Percentiles rank a stretch among this genome's conserved stretches.
Conservation (phyloP, 441 rosid species). For the Cnidoscolus chayamansa region DNA sequence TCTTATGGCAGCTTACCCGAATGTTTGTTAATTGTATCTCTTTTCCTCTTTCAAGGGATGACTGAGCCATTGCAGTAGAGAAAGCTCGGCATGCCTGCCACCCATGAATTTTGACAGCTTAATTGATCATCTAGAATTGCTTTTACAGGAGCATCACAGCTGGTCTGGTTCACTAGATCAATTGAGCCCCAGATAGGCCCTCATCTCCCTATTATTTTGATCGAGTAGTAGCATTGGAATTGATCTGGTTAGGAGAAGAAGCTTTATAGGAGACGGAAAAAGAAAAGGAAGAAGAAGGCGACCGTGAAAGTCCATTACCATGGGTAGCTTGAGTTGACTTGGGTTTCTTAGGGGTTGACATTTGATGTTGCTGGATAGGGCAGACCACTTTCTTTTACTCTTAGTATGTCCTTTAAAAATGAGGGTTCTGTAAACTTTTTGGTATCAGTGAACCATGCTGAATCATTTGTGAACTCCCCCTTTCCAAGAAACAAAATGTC, state of each 20-base stretch:
- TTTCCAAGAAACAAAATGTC: conserved; percentile 89
- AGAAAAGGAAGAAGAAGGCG: conserved; percentile 53
- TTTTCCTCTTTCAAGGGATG: conserved; percentile 54
- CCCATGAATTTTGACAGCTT: conserved; percentile 67
- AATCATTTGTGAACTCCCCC: conserved; percentile 52
- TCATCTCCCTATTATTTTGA: conserved; percentile 67
- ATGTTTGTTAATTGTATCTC: conserved; percentile 53
- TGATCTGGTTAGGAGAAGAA: conserved; percentile 51
- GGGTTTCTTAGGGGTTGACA: conserved; percentile 50
- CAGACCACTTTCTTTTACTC: conserved; percentile 76
- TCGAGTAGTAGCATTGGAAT: conserved; percentile 50
- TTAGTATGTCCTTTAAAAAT: conserved; percentile 82
- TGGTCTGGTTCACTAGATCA: conserved; percentile 60
- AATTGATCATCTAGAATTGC: conserved; percentile 47
- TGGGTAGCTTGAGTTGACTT: conserved; percentile 48
- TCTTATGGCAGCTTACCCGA: conserved; percentile 45
- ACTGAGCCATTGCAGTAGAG: conserved; percentile 48
- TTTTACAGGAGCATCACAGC: conserved; percentile 67
- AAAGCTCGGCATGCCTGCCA: conserved; percentile 44
- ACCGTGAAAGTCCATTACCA: conserved; percentile 49
- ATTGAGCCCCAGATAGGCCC: conserved; percentile 90
- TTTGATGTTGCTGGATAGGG: conserved; percentile 43
- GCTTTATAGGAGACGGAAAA: conserved; percentile 33
- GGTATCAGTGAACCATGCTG: conserved; percentile 83
- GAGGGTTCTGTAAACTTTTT: conserved; percentile 58